Evolutionary conservation across 1,284 basidiomycete species (phyloP).

Genomic region (Sanghuangporus baumii): DNA sequence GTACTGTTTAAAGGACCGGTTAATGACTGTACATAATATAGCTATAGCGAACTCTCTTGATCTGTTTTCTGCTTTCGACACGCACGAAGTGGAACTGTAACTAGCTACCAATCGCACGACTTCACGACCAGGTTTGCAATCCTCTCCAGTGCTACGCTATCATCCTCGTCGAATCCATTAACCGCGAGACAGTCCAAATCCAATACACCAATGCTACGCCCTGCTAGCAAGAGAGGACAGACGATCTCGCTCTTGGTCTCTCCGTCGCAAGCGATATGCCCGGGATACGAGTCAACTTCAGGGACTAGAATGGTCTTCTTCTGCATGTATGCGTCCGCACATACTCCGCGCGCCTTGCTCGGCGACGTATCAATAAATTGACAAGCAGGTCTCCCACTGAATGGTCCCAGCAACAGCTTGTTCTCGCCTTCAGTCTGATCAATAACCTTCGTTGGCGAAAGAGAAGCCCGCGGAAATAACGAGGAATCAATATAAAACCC

Average conservation of each 20-base stretch:
- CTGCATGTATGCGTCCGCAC: constrained; percentile 68
- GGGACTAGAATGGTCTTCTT: constrained; percentile 55
- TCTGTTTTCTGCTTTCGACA: no score
- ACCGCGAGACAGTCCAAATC: constrained; percentile 78
- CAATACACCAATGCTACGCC: constrained; percentile 63
- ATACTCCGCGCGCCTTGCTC: constrained; percentile 66
- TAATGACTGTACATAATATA: no score
- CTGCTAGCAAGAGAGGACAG: constrained; percentile 55
- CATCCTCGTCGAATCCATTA: constrained; percentile 71
- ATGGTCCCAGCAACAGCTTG: constrained; percentile 70
- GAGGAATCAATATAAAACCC: constrained; percentile 78
- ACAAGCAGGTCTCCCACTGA: constrained; percentile 86
- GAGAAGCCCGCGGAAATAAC: constrained; percentile 50
- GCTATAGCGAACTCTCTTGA: no score
- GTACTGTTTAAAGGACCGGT: no score
- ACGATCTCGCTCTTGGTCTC: constrained; percentile 86
- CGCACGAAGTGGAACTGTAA: not conserved
- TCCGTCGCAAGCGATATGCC: constrained; percentile 87
- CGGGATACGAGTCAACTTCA: constrained; percentile 75
- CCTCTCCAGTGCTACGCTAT: constrained; percentile 64
- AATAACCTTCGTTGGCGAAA: constrained; percentile 16
- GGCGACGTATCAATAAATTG: constrained; percentile 64
- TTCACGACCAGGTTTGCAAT: constrained; percentile 59
- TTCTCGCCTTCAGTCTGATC: constrained; percentile 14
- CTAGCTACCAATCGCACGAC: constrained; percentile 48